These are phyloP conservation scores for Saturnispora hagleri DNA, from an alignment of 805 yeast genomes.

Conservation along the genomic window DNA sequence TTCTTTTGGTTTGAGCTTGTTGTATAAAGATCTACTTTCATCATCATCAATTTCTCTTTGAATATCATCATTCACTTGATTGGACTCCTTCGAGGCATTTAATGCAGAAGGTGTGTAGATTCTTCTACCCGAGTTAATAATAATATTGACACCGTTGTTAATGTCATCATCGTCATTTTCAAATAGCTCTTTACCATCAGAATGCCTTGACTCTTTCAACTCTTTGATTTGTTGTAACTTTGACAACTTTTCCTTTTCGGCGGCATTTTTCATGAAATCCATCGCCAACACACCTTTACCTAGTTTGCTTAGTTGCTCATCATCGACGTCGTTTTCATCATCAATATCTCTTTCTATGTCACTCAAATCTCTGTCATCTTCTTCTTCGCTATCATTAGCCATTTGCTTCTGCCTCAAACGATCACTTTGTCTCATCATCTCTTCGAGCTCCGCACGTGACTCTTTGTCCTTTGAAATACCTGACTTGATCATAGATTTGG, in stretches of 20 bases:
- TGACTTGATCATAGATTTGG: constrained; percentile 76
- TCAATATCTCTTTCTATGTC: constrained; percentile 43
- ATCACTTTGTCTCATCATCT: constrained; percentile 86
- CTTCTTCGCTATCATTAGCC: constrained; percentile 31
- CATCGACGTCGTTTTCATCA: constrained; percentile 29
- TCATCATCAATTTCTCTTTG: constrained; percentile 42
- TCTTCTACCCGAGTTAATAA: constrained; percentile 70
- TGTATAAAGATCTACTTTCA: constrained; percentile 36
- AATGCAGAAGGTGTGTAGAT: constrained; percentile 59
- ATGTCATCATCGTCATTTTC: constrained; percentile 28
- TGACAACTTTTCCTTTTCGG: constrained; percentile 50
- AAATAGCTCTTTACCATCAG: constrained; percentile 31
- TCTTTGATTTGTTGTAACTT: constrained; percentile 46
- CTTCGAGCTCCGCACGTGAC: constrained; percentile 85
- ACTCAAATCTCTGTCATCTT: constrained; percentile 38
- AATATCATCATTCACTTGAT: constrained; percentile 29
- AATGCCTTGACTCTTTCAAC: constrained; percentile 40
- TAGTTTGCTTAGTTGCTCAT: constrained; percentile 33
- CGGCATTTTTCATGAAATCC: constrained; percentile 95
- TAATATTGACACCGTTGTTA: constrained; percentile 37
- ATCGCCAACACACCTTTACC: constrained; percentile 88
- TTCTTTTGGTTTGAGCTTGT: constrained; percentile 26
- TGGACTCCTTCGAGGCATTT: constrained; percentile 29
- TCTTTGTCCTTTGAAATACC: constrained; percentile 84
- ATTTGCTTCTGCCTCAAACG: constrained; percentile 60